Evolutionary conservation across 495 filamentous ascomycete species (phyloP).

Genomic region (Neurospora sp.): DNA sequence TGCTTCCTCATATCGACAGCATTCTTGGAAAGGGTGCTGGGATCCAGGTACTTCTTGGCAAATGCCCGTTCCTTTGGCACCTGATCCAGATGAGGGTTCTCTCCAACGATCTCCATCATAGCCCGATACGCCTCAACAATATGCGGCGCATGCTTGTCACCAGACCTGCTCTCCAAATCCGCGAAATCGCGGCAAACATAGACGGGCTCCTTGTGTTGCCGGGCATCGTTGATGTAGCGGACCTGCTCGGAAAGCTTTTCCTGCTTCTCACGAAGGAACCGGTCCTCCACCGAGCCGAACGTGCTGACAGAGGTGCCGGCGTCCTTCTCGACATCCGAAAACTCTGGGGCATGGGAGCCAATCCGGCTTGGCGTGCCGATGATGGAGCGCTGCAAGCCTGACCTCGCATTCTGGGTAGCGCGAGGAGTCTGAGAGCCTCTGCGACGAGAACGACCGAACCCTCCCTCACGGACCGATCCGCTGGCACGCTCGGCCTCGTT

Average conservation of each 20-base stretch:
- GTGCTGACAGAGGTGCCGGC: conserved; percentile 23
- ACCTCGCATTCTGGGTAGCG: conserved; percentile 61
- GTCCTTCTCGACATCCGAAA: conserved; percentile 53
- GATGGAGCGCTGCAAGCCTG: conserved; percentile 65
- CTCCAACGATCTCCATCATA: conserved; percentile 60
- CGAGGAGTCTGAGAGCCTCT: conserved; percentile 32
- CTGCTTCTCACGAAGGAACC: conserved; percentile 71
- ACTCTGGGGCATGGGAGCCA: conserved; percentile 43
- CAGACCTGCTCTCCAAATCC: conserved; percentile 55
- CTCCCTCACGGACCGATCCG: conserved; percentile 35
- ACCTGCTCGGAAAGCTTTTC: conserved; percentile 65
- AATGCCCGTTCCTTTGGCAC: conserved; percentile 68
- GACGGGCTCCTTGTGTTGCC: conserved; percentile 53
- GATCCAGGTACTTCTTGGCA: conserved; percentile 61
- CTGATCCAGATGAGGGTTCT: conserved; percentile 45
- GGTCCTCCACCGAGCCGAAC: conserved; percentile 48
- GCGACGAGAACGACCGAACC: conserved; percentile 45
- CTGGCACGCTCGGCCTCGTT: conserved; percentile 41
- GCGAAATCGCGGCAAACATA: conserved; percentile 65
- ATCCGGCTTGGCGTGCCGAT: conserved; percentile 65
- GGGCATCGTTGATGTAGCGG: conserved; percentile 59
- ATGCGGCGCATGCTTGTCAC: conserved; percentile 54
- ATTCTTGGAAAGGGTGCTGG: conserved; percentile 48
- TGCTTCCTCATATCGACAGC: conserved; percentile 55
- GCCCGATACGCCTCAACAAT: conserved; percentile 70